phyloP scores from a whole-genome alignment of 2,329 filamentous ascomycete species.

The Botrytis elliptica region DNA sequence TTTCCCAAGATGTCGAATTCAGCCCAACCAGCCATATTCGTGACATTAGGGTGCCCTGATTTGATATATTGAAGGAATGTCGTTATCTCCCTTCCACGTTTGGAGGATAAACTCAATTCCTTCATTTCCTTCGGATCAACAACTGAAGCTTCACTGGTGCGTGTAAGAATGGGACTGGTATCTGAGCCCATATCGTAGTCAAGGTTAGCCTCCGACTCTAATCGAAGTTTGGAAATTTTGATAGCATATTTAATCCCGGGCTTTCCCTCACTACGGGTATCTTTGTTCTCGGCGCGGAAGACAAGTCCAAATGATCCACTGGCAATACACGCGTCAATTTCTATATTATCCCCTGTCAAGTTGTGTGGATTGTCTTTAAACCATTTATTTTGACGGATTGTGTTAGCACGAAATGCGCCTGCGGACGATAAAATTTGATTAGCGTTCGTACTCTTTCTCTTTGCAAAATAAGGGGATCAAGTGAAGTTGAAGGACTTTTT shows the following conservation, averaged over 20 bases:
- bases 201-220: not conserved
- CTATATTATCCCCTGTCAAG: constrained; percentile 4
- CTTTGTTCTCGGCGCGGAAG: constrained; percentile 7
- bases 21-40: not conserved
- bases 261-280: not conserved
- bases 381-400: constrained; percentile 14
- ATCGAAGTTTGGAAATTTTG: not conserved
- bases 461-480: not conserved
- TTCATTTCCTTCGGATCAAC: not conserved
- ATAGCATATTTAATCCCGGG: constrained; percentile 2
- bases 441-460: not conserved
- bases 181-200: not conserved
- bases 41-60: constrained; percentile 7
- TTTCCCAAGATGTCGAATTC: not conserved
- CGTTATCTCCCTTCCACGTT: constrained; percentile 1
- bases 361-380: not conserved
- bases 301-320: constrained; percentile 3
- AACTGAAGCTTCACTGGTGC: constrained; percentile 8
- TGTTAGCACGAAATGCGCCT: not conserved
- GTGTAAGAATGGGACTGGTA: not conserved
- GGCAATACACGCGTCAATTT: constrained; percentile 4
- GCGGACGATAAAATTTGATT: not conserved
- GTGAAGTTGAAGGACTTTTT: not conserved
- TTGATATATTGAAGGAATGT: constrained; percentile 1
- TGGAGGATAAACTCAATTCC: not conserved